Conservation (phyloP, 2,329 filamentous ascomycete species). For the Venturia pyrina region DNA sequence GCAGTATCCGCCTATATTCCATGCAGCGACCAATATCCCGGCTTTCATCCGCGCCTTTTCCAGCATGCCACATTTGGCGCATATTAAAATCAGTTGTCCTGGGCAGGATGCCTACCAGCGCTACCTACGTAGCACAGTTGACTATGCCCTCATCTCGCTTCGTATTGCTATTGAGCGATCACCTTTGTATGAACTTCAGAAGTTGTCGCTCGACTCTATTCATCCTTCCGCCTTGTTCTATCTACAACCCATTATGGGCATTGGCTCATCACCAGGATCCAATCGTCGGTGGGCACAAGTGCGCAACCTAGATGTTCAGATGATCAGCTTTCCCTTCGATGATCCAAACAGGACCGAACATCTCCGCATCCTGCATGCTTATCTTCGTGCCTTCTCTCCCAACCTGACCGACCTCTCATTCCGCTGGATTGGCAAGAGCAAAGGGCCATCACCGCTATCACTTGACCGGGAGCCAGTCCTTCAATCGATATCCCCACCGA, state of each 20-base stretch:
- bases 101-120: constrained; percentile 56
- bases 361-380: constrained; percentile 60
- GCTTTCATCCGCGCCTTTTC: constrained; percentile 70
- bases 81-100: constrained; percentile 68
- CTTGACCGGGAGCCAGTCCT: constrained; percentile 53
- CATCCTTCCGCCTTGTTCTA: constrained; percentile 70
- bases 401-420: constrained; percentile 63
- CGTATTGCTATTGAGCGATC: constrained; percentile 73
- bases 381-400: constrained; percentile 59
- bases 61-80: constrained; percentile 57
- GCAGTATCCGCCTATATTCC: constrained; percentile 82
- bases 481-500: background rate
- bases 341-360: constrained; percentile 49
- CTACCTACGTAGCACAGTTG: constrained; percentile 67
- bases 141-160: constrained; percentile 81
- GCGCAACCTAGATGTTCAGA: constrained; percentile 59
- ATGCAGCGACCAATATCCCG: constrained; percentile 77
- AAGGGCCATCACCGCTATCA: constrained; percentile 64
- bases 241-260: constrained; percentile 62
- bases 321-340: constrained; percentile 59
- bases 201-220: constrained; percentile 62
- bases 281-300: constrained; percentile 69
- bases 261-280: constrained; percentile 64
- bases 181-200: constrained; percentile 53
- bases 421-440: constrained; percentile 57